These are phyloP conservation scores for Nothomitra cinnamomea DNA, from an alignment of 2,329 filamentous ascomycete species.

Conservation along the genomic window DNA sequence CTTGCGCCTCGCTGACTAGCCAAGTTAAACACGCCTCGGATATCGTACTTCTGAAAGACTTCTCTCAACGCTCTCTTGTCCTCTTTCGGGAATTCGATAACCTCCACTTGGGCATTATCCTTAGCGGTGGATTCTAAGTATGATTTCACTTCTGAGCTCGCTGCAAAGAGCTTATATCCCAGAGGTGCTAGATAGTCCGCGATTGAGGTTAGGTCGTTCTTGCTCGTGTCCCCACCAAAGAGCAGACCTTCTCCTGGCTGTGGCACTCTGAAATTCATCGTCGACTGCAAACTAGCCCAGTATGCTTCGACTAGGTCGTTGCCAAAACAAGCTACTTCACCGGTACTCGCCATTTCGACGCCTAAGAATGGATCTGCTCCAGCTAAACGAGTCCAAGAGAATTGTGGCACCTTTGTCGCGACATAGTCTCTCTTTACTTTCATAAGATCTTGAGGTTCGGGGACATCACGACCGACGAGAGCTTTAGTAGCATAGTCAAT, in stretches of 20 bases:
- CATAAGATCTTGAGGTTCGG: constrained; percentile 79
- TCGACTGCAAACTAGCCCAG: constrained; percentile 89
- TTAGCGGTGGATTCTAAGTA: constrained; percentile 60
- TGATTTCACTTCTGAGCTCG: constrained; percentile 62
- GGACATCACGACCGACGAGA: constrained; percentile 69
- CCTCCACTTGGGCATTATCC: constrained; percentile 53
- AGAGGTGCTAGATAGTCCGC: constrained; percentile 78
- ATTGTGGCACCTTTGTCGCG: constrained; percentile 95
- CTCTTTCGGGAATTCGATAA: constrained; percentile 92
- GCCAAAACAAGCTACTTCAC: constrained; percentile 97
- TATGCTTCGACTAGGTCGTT: constrained; percentile 93
- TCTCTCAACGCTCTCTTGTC: constrained; percentile 91
- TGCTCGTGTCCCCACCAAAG: constrained; percentile 68
- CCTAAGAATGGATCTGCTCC: constrained; percentile 95
- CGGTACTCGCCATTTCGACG: constrained; percentile 92
- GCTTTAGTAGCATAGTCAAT: constrained; percentile 91
- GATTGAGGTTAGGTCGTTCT: constrained; percentile 55
- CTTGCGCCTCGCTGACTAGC: constrained; percentile 71
- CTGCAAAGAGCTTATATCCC: constrained; percentile 87
- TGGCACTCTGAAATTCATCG: constrained; percentile 98
- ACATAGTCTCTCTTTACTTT: constrained; percentile 74
- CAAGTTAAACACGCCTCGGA: constrained; percentile 90
- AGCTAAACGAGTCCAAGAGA: constrained; percentile 95
- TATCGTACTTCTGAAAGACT: constrained; percentile 93
- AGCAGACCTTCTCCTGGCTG: constrained; percentile 89